Conservation (phyloP, 2,329 filamentous ascomycete genomes). For the Hypoxylon sp. region DNA sequence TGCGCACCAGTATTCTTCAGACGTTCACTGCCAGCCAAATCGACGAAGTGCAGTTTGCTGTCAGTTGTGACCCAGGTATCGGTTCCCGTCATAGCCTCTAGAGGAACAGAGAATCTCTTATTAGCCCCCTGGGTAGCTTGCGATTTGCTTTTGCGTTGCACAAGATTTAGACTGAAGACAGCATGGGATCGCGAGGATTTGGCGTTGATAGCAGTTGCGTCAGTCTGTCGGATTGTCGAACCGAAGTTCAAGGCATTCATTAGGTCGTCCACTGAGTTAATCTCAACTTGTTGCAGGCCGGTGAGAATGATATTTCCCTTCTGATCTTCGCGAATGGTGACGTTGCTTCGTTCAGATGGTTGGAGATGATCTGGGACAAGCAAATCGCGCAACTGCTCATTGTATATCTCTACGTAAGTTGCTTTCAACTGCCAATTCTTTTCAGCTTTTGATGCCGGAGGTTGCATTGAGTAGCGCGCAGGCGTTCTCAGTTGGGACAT, state of each 20-base stretch:
- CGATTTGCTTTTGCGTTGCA: slow-evolving; percentile 81
- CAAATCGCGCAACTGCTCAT: slow-evolving; percentile 93
- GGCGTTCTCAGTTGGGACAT: slow-evolving; percentile 86
- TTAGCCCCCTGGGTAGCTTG: slow-evolving; percentile 72
- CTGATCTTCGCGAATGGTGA: slow-evolving; percentile 94
- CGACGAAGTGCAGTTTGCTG: slow-evolving; percentile 98
- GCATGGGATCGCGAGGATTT: slow-evolving; percentile 98
- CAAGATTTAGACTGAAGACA: slow-evolving; percentile 93
- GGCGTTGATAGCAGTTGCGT: slow-evolving; percentile 96
- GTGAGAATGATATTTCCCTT: slow-evolving; percentile 96
- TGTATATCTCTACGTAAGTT: slow-evolving; percentile 98
- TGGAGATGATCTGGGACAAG: slow-evolving; percentile 83
- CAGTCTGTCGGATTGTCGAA: slow-evolving; percentile 94
- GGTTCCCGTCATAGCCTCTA: slow-evolving; percentile 82
- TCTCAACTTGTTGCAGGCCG: slow-evolving; percentile 86
- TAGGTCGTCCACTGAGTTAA: slow-evolving; percentile 93
- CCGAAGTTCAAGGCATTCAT: slow-evolving; percentile 92
- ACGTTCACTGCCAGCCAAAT: slow-evolving; percentile 95
- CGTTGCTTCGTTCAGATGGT: slow-evolving; percentile 77
- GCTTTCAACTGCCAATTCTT: slow-evolving; percentile 93
- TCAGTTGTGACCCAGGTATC: slow-evolving; percentile 86
- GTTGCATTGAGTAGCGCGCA: slow-evolving; percentile 78
- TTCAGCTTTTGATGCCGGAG: slow-evolving; percentile 66
- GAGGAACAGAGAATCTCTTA: slow-evolving; percentile 88
- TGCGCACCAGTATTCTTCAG: slow-evolving; percentile 97